Evolutionary conservation across 768 basidiomycete species (phyloP).

Genomic region (Asterophora parasitica): DNA sequence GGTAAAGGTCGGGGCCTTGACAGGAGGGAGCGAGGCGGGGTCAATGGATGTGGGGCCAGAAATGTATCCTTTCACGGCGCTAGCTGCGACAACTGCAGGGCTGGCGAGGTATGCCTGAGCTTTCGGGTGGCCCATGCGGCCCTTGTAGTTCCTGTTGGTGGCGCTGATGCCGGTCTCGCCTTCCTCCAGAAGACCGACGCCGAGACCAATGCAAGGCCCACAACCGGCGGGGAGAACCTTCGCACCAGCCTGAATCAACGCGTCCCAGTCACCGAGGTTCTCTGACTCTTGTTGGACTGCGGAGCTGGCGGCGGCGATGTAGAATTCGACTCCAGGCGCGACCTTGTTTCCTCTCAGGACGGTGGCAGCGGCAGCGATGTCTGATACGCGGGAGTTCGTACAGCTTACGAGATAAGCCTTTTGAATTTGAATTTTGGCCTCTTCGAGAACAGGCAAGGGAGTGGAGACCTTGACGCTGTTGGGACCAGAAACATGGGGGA

Average conservation of each 20-base stretch:
- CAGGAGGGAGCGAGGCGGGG: constrained; percentile 41
- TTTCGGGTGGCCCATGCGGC: constrained; percentile 94
- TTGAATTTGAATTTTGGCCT: constrained; percentile 73
- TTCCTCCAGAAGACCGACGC: constrained; percentile 87
- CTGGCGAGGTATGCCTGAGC: constrained; percentile 95
- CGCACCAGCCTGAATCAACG: constrained; percentile 82
- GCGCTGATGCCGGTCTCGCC: constrained; percentile 96
- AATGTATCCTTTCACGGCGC: constrained; percentile 89
- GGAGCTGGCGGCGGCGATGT: constrained; percentile 93
- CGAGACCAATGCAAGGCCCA: constrained; percentile 96
- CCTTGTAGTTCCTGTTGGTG: constrained; percentile 98
- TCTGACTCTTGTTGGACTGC: constrained; percentile 91
- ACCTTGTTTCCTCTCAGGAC: constrained; percentile 80
- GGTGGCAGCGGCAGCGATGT: constrained; percentile 88
- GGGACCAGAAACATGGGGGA: constrained; percentile 94
- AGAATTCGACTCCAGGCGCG: constrained; percentile 90
- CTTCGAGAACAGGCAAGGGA: constrained; percentile 79
- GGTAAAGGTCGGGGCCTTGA: constrained; percentile 54
- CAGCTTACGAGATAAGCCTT: constrained; percentile 99
- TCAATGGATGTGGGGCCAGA: constrained; percentile 74
- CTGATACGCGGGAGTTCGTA: constrained; percentile 95
- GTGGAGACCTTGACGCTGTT: constrained; percentile 98
- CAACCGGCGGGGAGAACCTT: constrained; percentile 93
- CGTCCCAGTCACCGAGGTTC: constrained; percentile 80
- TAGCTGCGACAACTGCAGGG: constrained; percentile 95